Base-by-base conservation (phyloP, 2,329 filamentous ascomycete genomes). In the Cladosporium sp. region DNA sequence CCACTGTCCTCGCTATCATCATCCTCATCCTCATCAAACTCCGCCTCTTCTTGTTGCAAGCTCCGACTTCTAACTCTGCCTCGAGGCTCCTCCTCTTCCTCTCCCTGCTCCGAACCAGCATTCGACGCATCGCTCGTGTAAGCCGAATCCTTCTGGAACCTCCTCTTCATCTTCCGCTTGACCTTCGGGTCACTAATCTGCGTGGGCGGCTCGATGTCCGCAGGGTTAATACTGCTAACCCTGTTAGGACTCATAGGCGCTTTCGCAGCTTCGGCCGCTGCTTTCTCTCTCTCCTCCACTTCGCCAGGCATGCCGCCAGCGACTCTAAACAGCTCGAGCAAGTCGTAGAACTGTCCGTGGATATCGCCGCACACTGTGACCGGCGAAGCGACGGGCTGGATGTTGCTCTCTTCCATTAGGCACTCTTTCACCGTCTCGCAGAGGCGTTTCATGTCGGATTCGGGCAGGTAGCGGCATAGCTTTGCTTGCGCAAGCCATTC, bases 371-470 rank as follows among this genome's bases (percentile, higher is more conserved):
- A 97, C 62, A 99, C 89, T 4, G 94, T 99, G 62, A 99, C 94
- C 6, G 94, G 94, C 0, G 94, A 96, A 55, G 89, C 86, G 19
- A 99, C 93, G n/a, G 94, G 94, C 73, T 97, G 94, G 59, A 99
- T 97, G 73, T 99, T 99, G 64, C 92, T 97, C 77, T 99, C 94
- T 81, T 99, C 94, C 94, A 99, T 99, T 68, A 99, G 82, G 64
- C 91, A 95, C 77, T 97, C 94, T 79, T 99, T 99, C 60, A 97
- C 94, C 72, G 96, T 96, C 78, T 99, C 94, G 74, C 94, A 99
- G 49, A 99, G 83, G 74, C 96, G 90, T 81, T 99, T 99, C 94
- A 99, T 99, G 70, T 95, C 91, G 61, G 87, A 79, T 77, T 99
- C 94, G 50, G 94, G 94, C 53, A 99, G 83, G 74, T 97, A 97